These are phyloP conservation scores for Solanum corneliomulleri DNA, from an alignment of 257 asterid genomes.

Conservation along the genomic window DNA sequence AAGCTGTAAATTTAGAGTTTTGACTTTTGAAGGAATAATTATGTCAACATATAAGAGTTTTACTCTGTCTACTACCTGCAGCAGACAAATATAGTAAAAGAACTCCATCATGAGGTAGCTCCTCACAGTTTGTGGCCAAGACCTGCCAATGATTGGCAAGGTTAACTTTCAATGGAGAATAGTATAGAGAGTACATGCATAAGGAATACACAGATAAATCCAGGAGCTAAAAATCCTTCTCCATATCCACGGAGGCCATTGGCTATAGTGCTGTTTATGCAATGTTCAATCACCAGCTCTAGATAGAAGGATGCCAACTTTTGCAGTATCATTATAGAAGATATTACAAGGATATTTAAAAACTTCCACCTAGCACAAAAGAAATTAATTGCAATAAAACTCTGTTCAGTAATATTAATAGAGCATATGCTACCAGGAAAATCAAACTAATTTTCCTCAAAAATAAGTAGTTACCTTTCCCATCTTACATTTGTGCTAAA, in stretches of 20 bases:
- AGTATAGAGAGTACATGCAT: not conserved
- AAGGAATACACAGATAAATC: not conserved
- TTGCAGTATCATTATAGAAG: not conserved
- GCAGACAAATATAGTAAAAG: slow-evolving; percentile 74
- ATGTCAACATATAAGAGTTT: not conserved
- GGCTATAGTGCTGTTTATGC: not conserved
- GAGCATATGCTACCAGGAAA: not conserved
- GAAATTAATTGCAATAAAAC: not conserved
- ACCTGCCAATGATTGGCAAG: slow-evolving; percentile 44
- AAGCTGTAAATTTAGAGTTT: not conserved
- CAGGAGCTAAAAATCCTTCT: not conserved
- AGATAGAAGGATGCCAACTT: not conserved
- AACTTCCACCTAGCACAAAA: not conserved
- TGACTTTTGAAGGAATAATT: not conserved
- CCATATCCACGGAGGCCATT: not conserved
- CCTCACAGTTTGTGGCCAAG: slow-evolving; percentile 82
- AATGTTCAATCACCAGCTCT: not conserved
- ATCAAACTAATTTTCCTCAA: not conserved
- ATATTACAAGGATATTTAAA: not conserved
- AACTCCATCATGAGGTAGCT: slow-evolving; percentile 88
- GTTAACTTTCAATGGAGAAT: not conserved
- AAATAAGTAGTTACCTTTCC: not conserved
- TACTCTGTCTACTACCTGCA: slow-evolving; percentile 38
- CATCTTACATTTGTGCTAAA: not conserved
- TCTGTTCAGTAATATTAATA: not conserved